phyloP scores from a whole-genome alignment of 2,329 filamentous ascomycete species.

The Talaromyces verruculosus region DNA sequence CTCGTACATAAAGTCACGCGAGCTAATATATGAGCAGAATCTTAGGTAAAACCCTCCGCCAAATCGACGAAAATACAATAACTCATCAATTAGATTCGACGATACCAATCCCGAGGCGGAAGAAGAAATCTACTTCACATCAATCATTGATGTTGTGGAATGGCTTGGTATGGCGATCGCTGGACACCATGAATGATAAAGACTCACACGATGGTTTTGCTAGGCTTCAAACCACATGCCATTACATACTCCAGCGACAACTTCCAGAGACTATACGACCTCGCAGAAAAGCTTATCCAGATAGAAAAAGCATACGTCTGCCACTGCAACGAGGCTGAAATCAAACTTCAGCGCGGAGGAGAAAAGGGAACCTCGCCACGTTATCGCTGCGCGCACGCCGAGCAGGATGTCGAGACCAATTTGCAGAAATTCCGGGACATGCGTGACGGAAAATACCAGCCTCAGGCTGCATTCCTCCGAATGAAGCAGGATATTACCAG shows the following conservation, averaged over 20 bases:
- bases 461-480: constrained; percentile 77
- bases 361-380: constrained; percentile 64
- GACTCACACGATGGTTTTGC: background rate
- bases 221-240: constrained; percentile 74
- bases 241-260: constrained; percentile 90
- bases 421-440: constrained; percentile 82
- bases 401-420: constrained; percentile 72
- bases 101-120: constrained; percentile 95
- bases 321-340: constrained; percentile 75
- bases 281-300: constrained; percentile 79
- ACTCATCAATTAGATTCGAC: constrained; percentile 75
- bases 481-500: constrained; percentile 86
- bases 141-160: constrained; percentile 79
- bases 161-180: constrained; percentile 55
- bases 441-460: constrained; percentile 86
- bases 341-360: constrained; percentile 80
- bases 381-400: constrained; percentile 77
- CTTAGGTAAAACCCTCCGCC: constrained; percentile 13
- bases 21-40: constrained; percentile 15
- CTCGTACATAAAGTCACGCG: background rate
- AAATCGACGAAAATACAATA: constrained; percentile 39
- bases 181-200: background rate
- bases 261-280: constrained; percentile 81
- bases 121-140: constrained; percentile 81
- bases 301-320: constrained; percentile 76